Percentiles rank a stretch among this genome's conserved stretches.
These are phyloP conservation scores for Russula emetica DNA, from an alignment of 768 basidiomycete genomes.

Conservation along the genomic window DNA sequence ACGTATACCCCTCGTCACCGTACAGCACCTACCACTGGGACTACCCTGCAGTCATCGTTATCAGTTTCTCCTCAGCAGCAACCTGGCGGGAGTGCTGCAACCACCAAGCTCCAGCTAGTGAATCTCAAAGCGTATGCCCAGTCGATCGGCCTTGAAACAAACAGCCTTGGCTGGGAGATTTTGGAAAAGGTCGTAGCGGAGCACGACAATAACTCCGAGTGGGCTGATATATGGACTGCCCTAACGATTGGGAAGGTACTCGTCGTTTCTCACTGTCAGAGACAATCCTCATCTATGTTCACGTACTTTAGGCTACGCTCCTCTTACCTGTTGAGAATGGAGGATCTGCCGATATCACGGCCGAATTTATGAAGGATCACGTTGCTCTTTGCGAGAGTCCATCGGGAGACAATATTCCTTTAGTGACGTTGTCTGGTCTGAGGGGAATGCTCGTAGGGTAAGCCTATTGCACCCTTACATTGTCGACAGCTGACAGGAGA, in stretches of 20 bases:
- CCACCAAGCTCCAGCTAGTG: conserved; percentile 65
- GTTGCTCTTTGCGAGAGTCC: conserved; percentile 59
- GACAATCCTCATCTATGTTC: background rate
- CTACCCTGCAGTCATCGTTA: conserved; percentile 40
- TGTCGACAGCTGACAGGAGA: conserved; percentile 14
- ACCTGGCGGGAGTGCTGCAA: conserved; percentile 50
- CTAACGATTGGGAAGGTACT: conserved; percentile 62
- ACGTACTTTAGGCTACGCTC: conserved; percentile 59
- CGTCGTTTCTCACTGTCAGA: background rate
- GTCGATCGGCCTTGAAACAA: conserved; percentile 57
- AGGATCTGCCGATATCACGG: conserved; percentile 52
- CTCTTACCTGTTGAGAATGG: conserved; percentile 67
- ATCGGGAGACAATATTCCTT: conserved; percentile 42
- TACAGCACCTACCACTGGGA: conserved; percentile 43
- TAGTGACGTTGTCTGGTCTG: conserved; percentile 81
- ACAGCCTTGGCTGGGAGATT: conserved; percentile 70
- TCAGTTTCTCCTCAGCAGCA: conserved; percentile 41
- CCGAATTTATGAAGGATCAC: conserved; percentile 82
- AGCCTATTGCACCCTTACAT: conserved; percentile 29
- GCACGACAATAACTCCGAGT: conserved; percentile 51
- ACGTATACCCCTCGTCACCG: conserved; percentile 77
- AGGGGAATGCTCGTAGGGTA: conserved; percentile 66
- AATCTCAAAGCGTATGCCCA: conserved; percentile 72
- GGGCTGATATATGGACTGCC: conserved; percentile 65
- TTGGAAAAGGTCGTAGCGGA: conserved; percentile 63